Base-by-base conservation (phyloP, 179 eudicot species). In the Amaranthus tricolor region DNA sequence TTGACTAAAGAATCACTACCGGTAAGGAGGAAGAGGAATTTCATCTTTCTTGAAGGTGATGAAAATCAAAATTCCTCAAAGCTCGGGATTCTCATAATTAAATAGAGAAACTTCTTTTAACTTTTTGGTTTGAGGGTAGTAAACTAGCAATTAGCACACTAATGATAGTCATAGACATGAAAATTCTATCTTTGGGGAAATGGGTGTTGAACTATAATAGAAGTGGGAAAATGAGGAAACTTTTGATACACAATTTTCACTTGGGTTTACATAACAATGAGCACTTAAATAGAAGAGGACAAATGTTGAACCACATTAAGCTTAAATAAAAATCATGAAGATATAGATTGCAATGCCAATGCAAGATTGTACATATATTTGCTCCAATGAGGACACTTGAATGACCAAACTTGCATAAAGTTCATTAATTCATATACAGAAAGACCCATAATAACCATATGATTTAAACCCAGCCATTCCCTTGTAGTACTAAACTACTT, bases 401-500 rank as follows among this genome's bases (percentile, higher is more conserved):
- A 56, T 66, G 55, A 66, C 72, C 56, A 55, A 7, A 51, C 83
- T 73, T 51, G 68, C 76, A 75, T 52, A 55, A 60, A 24, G 2
- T 40, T 56, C 12, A 51, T 21, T 71, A 71, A 61, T 58, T 51
- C 73, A 76, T 76, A 53, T 76, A 80, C 80, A 76, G 20, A 58
- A 55, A 80, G 49, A 52, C 15, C 71, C 70, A 62, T 54, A 54
- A 43, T 48, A 44, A 9, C 50, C 53, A 55, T 77, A 6, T 31
- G 51, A 65, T 24, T 24, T 20, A 62, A 17, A 44, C 47, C 62
- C 61, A 53, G 56, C 20, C 20, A 48, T 17, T 12, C 62, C 73
- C 62, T 15, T 76, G 74, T 76, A 76, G 66, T 74, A 72, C 56
- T 60, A 73, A 63, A 5, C 74, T 68, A 57, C 81, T 81, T 81